A percentile compares a stretch with the other conserved stretches of the same genome.
These are phyloP conservation scores for Paecilomyces fulvus DNA, from an alignment of 2,329 filamentous ascomycete genomes.

Conservation along the genomic window DNA sequence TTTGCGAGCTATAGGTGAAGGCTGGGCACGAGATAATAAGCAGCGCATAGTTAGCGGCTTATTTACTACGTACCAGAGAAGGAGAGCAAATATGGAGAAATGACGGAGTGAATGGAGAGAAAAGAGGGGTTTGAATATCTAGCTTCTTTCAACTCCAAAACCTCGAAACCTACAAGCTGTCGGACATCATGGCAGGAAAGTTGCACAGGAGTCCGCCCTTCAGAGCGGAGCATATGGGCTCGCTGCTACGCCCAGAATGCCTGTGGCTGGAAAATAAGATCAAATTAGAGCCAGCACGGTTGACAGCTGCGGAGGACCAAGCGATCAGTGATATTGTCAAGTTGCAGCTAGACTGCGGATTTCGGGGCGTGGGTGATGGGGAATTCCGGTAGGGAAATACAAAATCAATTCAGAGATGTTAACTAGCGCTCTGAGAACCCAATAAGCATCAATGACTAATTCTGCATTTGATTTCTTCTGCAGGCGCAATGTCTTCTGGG, in stretches of 20 bases:
- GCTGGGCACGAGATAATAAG: too few species aligned
- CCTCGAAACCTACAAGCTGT: not conserved
- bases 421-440: not conserved
- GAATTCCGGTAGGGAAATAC: conserved; percentile 42
- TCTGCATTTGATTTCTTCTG: not conserved
- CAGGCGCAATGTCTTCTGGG: conserved; percentile 35
- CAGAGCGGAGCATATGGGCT: conserved; percentile 60
- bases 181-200: not conserved
- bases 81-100: not conserved
- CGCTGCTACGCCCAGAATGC: conserved; percentile 52
- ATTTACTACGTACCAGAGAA: not conserved
- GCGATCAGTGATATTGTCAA: conserved; percentile 53
- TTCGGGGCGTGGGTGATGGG: conserved; percentile 56
- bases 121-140: not conserved
- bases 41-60: too few species aligned
- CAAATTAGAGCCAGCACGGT: conserved; percentile 41
- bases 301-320: conserved; percentile 51
- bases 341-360: conserved; percentile 50
- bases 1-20: too few species aligned
- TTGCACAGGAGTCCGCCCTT: conserved; percentile 30
- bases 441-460: conserved; percentile 11
- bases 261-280: conserved; percentile 50
- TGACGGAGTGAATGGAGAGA: too few species aligned
- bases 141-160: not conserved
- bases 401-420: not conserved